Evolutionary conservation across 2,329 filamentous ascomycete genomes (phyloP), one percentile per base, ranked within the genome.

Genomic region (Dryadomyces sulphureus): DNA sequence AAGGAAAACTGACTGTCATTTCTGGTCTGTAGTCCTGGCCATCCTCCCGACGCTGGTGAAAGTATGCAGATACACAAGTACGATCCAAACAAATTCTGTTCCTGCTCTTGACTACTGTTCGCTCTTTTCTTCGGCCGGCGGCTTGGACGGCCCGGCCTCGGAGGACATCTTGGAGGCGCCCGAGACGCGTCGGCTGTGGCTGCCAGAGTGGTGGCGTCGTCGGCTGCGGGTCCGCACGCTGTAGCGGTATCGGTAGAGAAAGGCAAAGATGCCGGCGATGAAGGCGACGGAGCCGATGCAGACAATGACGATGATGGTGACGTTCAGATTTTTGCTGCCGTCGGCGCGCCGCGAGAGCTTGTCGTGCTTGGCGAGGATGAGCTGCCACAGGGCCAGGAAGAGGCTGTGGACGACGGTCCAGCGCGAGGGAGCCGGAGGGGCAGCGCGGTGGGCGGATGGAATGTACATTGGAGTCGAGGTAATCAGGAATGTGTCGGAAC

Each of bases 241-340:
- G 19, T 19, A 22, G 12, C 48, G 43, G 36, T 53, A 53, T 9
- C 48, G 46, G 22, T 48, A 50, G 7, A 52, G 34, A 20, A 52
- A 50, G 14, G 25, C 34, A 21, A 34, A n/a, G n/a, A 35, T 30
- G 11, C 20, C 45, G 17, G 40, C 11, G 14, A 49, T 12, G n/a
- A 53, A 53, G 11, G 48, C 17, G 6, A 36, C 43, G 6, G 48
- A 8, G 7, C 46, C 35, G 1, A 53, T 43, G 1, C 43, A 43
- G 3, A 53, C 50, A 30, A 53, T 22, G 41, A 53, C 45, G 8
- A 41, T 48, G 20, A 53, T 50, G 7, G 50, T 53, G 36, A 51
- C 39, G 24, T 53, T 53, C 36, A 45, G 49, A 25, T 38, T n/a
- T 24, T 34, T 2, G n/a, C n/a, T n/a, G n/a, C n/a, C n/a, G n/a